Base-by-base conservation (phyloP, 192 early-diverging fungal species). In the Kickxella alabastrina region DNA sequence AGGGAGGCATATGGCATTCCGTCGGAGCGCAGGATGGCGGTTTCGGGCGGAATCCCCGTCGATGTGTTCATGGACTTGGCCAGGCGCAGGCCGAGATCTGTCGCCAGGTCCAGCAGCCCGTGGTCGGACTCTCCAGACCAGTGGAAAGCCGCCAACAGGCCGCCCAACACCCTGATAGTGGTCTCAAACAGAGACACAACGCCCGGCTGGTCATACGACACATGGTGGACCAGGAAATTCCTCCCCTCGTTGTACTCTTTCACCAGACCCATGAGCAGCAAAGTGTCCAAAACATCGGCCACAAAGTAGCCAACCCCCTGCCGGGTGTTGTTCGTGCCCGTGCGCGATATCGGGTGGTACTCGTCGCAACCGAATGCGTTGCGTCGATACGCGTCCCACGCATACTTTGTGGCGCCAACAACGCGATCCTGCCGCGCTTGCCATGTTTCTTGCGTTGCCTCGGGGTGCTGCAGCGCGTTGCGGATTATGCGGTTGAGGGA, bases 311-410 rank as follows among this genome's bases (percentile, higher is more conserved):
- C 94, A 34, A 89, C 63, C 4, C 87, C 80, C 23, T 36, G 26
- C 10, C 24, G 28, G 5, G 85, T 66, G 79, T 88, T 82, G 44
- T 91, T 85, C 12, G 64, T 59, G 7, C 90, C 90, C 5, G 32
- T 37, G 32, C 79, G 79, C 3, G 85, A 79, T 10, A 92, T 48
- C 4, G 94, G 92, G 29, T 79, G 76, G 42, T 93, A 86, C 64
- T 95, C 90, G 52, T 97, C 94, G 25, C 58, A 66, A n/a, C 90
- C 90, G 75, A 87, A 92, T 0, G 88, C 88, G 53, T 90, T 82
- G 14, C 64, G 63, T n/a, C 65, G 53, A 44, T 97, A 97, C 0
- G 86, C 87, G 9, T 78, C 67, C 91, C 90, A 93, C n/a, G 87
- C 79, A 46, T 88, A 67, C 28, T 83, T 78, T 43, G 92, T 87